Conservation (phyloP, 2,329 filamentous ascomycete genomes). For the Penicillium verrucosum region DNA sequence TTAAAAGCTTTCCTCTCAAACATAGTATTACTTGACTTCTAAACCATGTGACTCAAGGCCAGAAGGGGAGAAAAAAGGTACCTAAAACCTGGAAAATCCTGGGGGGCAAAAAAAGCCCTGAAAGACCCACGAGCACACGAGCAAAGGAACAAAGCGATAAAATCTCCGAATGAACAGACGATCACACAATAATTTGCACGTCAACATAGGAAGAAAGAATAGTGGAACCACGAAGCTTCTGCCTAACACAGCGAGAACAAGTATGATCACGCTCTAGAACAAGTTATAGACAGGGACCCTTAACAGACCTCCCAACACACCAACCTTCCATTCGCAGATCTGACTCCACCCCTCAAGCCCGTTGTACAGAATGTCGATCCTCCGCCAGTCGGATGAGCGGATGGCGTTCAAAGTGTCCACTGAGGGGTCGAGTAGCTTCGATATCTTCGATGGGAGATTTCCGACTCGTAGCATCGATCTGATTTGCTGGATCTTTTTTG, state of each 20-base stretch:
- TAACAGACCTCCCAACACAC: background rate
- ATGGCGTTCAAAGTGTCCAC: background rate
- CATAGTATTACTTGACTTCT: no score
- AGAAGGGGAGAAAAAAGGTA: background rate
- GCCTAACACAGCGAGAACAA: background rate
- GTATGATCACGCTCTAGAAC: conserved; percentile 14
- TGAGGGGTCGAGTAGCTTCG: background rate
- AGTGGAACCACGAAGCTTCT: background rate
- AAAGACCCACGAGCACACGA: background rate
- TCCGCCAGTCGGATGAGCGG: background rate
- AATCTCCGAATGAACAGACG: background rate
- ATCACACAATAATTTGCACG: background rate
- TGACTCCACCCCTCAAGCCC: background rate
- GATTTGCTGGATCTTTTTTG: background rate
- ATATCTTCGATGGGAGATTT: background rate
- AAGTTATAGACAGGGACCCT: conserved; percentile 15
- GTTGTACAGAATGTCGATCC: background rate
- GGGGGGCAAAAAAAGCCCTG: background rate
- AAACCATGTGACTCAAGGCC: background rate
- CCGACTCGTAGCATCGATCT: background rate
- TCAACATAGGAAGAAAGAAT: background rate
- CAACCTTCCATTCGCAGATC: background rate
- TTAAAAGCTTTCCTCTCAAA: no score
- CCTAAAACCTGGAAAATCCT: background rate
- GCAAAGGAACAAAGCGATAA: background rate